Base-by-base conservation (phyloP, 1,139 yeast genomes). In the Yamadazyma dendronema region DNA sequence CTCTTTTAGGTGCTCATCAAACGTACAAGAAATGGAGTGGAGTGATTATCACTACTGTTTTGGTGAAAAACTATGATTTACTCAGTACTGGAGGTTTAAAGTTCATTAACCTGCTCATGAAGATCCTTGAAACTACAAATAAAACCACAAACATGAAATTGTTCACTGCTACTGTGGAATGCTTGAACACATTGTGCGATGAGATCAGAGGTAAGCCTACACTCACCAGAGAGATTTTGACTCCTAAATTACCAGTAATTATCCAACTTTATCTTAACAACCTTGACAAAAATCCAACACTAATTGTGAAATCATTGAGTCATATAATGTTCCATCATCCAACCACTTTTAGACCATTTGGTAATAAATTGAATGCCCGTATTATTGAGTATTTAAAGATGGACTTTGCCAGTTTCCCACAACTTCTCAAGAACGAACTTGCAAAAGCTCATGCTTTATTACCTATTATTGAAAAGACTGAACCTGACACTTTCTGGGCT, bases 281-380 rank as follows among this genome's bases (percentile, higher is more conserved):
- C 39, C 54, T 80, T 17, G 59, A 56, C 13, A 50, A 54, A 35
- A 51, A 58, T 19, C 81, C 81, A 1, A 49, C 48, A 28, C 54
- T 70, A 21, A 56, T 74, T 21, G 56, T 83, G 17, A 70, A 69
- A 2, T 70, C 84, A 1, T 61, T 86, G 44, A 65, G 65, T 39
- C 63, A 59, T 15, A 56, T 84, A 14, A 62, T 84, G 34, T 60
- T 62, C 30, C 67, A 73, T 43, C 86, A 85, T 54, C 77, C 95
- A 1, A 85, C 94, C 4, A 84, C 95, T 3, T 85, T 87, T 54
- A 75, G 92, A 56, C 95, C 96, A 8, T 81, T 72, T 61, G 84
- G 82, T 9, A 74, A 77, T 44, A 81, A 81, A 50, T 74, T 79
- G 43, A 76, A 79, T 41, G 59, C 59, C 4, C 70, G 70, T 25